A percentile compares a stretch with the other conserved stretches of the same genome.
Conservation (phyloP, 2,329 filamentous ascomycete species). For the Amauroascus verrucosus region DNA sequence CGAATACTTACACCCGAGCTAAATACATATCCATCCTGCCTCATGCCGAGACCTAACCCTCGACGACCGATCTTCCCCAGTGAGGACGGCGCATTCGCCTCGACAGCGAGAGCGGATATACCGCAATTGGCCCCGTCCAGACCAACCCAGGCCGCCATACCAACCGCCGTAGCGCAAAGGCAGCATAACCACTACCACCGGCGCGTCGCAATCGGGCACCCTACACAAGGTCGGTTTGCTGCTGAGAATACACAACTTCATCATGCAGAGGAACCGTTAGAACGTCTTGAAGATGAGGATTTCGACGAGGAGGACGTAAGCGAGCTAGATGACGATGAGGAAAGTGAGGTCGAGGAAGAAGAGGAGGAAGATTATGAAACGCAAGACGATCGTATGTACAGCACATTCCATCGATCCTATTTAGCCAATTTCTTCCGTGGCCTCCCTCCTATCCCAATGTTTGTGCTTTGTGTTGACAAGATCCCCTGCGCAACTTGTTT, state of each 20-base stretch:
- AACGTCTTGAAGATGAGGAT: slow-evolving; percentile 11
- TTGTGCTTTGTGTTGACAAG: too few species aligned
- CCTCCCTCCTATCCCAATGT: background rate
- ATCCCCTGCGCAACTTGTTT: background rate
- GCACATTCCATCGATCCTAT: background rate
- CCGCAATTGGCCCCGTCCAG: background rate
- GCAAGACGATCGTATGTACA: slow-evolving; percentile 24
- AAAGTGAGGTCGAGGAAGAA: slow-evolving; percentile 16
- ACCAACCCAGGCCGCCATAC: background rate
- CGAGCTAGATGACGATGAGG: slow-evolving; percentile 14
- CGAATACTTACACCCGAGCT: too few species aligned
- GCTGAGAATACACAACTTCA: background rate
- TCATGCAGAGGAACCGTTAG: background rate
- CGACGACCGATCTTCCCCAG: slow-evolving; percentile 12
- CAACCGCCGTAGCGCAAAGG: background rate
- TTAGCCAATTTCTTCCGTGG: background rate
- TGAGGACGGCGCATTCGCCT: slow-evolving; percentile 17
- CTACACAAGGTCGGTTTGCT: background rate
- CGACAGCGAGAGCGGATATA: slow-evolving; percentile 10
- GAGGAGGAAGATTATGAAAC: slow-evolving; percentile 27
- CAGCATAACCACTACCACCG: background rate
- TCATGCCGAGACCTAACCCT: slow-evolving; percentile 14
- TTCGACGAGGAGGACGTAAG: slow-evolving; percentile 7
- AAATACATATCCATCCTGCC: background rate
- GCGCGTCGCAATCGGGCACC: background rate